Base-by-base conservation (phyloP, 768 basidiomycete species). In the Boletus vinaceobasis region DNA sequence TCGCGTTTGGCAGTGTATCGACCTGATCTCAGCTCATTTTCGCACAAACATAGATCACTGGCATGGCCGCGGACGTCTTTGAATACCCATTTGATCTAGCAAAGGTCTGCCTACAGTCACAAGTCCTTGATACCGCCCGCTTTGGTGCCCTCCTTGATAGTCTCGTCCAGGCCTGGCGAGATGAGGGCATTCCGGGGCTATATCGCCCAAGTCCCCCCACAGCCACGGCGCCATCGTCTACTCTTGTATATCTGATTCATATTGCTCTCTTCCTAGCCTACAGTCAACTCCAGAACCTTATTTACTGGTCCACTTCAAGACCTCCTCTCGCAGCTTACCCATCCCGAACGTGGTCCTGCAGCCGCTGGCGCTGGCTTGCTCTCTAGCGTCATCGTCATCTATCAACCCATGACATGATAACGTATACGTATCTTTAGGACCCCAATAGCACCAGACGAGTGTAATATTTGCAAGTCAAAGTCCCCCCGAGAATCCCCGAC, bases 391-490 rank as follows among this genome's bases (percentile, higher is more conserved):
- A 80, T 93, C 51, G 72, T 58, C 31, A 51, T 37, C 35, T 7
- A 42, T 55, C 43, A 21, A 23, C 42, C 9, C 42, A 38, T 52
- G 39, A 50, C 42, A 42, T 31, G 17, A 51, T 56, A 19, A 50
- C 52, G 13, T 39, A 27, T 17, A 4, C 46, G 19, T 58, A 43
- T 42, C 32, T 26, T 32, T 66, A 93, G 89, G 42, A 95, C 92
- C 0, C 94, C 93, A n/a, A 88, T 94, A 56, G 93, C 96, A 65
- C 85, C 93, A 39, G 80, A n/a, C n/a, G n/a, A n/a, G n/a, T n/a
- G n/a, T n/a, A n/a, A n/a, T n/a, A n/a, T n/a, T n/a, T 94, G 93
- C 92, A 94, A 66, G 93, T 93, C 5, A 90, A 94, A 67, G 21
- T 46, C 19, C 55, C 64, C 40, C 60, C 55, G 19, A 52, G 47